A percentile compares a stretch with the other conserved stretches of the same genome.
These are phyloP conservation scores for Cryoendolithus antarcticus DNA, from an alignment of 2,329 filamentous ascomycete genomes.

Conservation along the genomic window DNA sequence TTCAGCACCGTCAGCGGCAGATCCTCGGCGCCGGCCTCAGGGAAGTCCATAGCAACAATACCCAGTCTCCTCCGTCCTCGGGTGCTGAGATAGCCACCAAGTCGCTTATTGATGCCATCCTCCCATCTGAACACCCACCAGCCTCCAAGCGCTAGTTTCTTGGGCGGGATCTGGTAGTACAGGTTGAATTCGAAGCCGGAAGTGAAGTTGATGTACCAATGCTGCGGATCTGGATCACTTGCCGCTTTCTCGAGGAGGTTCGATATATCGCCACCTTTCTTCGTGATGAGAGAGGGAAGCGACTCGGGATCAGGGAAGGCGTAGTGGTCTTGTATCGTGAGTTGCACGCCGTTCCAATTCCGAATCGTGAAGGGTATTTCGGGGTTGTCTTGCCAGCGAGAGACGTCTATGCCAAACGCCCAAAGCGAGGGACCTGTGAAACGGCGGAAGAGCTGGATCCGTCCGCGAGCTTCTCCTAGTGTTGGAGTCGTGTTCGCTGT, in stretches of 20 bases:
- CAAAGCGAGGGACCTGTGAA: slow-evolving; percentile 11
- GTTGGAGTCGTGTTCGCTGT: slow-evolving; percentile 21
- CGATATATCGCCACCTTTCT: slow-evolving; percentile 29
- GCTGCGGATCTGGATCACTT: slow-evolving; percentile 10
- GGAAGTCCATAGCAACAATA: slow-evolving; percentile 26
- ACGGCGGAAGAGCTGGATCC: slow-evolving; percentile 26
- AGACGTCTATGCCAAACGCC: slow-evolving; percentile 23
- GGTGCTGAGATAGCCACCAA: slow-evolving; percentile 22
- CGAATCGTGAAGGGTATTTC: slow-evolving; percentile 24
- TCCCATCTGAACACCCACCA: slow-evolving; percentile 32
- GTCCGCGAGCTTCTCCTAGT: slow-evolving; percentile 21
- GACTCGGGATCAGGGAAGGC: slow-evolving; percentile 27
- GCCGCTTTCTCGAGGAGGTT: slow-evolving; percentile 27
- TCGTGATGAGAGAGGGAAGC: slow-evolving; percentile 27
- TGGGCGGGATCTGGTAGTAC: slow-evolving; percentile 22
- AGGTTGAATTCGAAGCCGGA: slow-evolving; percentile 33
- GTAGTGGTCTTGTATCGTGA: slow-evolving; percentile 39
- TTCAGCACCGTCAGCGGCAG: slow-evolving; percentile 29
- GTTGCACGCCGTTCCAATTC: slow-evolving; percentile 24
- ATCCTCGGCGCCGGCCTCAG: slow-evolving; percentile 27
- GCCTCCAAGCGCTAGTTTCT: slow-evolving; percentile 32
- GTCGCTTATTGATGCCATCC: slow-evolving; percentile 31
- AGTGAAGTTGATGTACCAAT: slow-evolving; percentile 35
- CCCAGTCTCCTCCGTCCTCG: slow-evolving; percentile 18
- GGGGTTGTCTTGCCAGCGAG: slow-evolving; percentile 25